phyloP scores from a whole-genome alignment of 768 basidiomycete species.

The Thelephora ganbajun region DNA sequence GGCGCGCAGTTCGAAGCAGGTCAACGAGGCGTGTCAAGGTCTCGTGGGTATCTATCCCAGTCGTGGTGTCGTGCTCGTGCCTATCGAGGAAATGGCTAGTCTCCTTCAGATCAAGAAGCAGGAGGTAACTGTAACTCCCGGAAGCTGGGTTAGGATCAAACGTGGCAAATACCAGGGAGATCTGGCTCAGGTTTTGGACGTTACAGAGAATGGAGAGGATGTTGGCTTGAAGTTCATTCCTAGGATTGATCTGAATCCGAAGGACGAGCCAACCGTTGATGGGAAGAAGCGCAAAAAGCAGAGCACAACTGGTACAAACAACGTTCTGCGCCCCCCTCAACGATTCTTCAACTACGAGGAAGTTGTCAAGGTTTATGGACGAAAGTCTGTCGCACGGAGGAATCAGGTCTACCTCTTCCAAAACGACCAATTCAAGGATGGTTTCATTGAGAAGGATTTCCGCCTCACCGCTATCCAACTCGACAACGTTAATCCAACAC shows the following conservation, averaged over 20 bases:
- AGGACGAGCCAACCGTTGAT: conserved; percentile 56
- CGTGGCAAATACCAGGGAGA: conserved; percentile 92
- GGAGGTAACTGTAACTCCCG: conserved; percentile 68
- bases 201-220: conserved; percentile 87
- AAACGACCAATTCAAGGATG: conserved; percentile 87
- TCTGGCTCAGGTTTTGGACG: conserved; percentile 88
- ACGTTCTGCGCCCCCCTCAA: conserved; percentile 73
- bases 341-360: conserved; percentile 92
- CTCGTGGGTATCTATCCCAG: conserved; percentile 86
- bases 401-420: conserved; percentile 75
- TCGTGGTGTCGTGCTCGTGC: conserved; percentile 73
- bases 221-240: conserved; percentile 90
- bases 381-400: conserved; percentile 61
- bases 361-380: conserved; percentile 73
- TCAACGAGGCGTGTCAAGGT: conserved; percentile 72
- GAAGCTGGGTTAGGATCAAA: conserved; percentile 91
- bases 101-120: conserved; percentile 93
- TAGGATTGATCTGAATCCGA: conserved; percentile 92
- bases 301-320: conserved; percentile 21
- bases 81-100: conserved; percentile 96
- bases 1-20: conserved; percentile 77
- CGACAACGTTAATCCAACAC: conserved; percentile 87
- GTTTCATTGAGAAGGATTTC: conserved; percentile 95
- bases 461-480: conserved; percentile 60
- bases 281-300: conserved; percentile 70